Evolutionary conservation across 2,329 filamentous ascomycete genomes (phyloP).

Genomic region (Phaeosphaeriaceae sp.): DNA sequence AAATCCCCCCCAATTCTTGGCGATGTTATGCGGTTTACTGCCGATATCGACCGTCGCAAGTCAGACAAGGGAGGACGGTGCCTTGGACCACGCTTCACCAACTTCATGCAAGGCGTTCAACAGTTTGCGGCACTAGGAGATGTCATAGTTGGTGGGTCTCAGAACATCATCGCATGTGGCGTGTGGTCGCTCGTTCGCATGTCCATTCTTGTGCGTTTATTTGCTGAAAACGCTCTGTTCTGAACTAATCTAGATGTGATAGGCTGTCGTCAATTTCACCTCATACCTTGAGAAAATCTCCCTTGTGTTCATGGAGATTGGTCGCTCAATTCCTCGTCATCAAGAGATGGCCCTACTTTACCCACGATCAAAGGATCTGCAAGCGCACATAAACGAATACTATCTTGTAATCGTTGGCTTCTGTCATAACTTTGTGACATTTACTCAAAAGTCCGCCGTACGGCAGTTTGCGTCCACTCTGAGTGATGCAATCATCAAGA

Average conservation of each 20-base stretch:
- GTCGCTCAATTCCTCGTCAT: constrained; percentile 51
- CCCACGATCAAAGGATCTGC: constrained; percentile 46
- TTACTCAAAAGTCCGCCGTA: constrained; percentile 38
- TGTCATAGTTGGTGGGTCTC: constrained; percentile 51
- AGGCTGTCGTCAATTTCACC: constrained; percentile 36
- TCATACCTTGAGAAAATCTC: constrained; percentile 51
- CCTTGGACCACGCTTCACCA: constrained; percentile 52
- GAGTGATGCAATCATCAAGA: neutral
- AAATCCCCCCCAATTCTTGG: constrained; percentile 32
- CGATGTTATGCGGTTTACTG: constrained; percentile 49
- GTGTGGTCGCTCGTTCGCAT: constrained; percentile 55
- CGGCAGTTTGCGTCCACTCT: neutral
- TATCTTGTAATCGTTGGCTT: constrained; percentile 44
- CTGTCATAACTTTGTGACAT: constrained; percentile 45
- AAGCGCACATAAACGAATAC: constrained; percentile 48
- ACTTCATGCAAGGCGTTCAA: constrained; percentile 51
- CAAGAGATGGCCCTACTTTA: constrained; percentile 50
- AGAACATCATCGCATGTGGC: constrained; percentile 54
- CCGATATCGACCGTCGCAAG: constrained; percentile 43
- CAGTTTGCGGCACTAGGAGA: constrained; percentile 54
- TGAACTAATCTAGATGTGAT: neutral
- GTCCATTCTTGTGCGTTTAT: constrained; percentile 48
- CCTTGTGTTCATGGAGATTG: constrained; percentile 49
- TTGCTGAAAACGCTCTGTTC: too few relatives aligned
- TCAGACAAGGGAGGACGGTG: constrained; percentile 34